Evolutionary conservation across 768 basidiomycete species (phyloP).

Genomic region (Tylopilus subfusipes): DNA sequence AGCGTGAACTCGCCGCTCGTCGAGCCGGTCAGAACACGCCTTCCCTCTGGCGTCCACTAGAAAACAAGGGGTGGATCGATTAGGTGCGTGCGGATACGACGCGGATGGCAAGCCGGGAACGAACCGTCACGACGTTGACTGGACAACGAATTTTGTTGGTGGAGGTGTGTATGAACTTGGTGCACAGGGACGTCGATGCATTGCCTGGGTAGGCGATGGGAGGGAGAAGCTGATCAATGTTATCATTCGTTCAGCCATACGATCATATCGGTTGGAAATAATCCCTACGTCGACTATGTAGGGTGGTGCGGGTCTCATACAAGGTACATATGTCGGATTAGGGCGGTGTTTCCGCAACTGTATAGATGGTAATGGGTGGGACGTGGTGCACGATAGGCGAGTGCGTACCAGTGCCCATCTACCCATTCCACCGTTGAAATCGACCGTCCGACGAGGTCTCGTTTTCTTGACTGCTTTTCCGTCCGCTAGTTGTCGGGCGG

Average conservation of each 20-base stretch:
- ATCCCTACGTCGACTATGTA: slow-evolving; percentile 82
- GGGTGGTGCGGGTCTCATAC: slow-evolving; percentile 79
- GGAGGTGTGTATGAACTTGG: slow-evolving; percentile 96
- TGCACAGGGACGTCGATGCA: slow-evolving; percentile 89
- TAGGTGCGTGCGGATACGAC: background rate
- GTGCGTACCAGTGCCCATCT: slow-evolving; percentile 76
- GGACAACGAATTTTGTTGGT: slow-evolving; percentile 99
- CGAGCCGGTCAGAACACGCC: slow-evolving; percentile 90
- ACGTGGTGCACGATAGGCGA: no score
- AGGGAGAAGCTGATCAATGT: slow-evolving; percentile 71
- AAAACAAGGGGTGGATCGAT: slow-evolving; percentile 1
- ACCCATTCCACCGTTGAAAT: slow-evolving; percentile 86
- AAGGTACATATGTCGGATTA: slow-evolving; percentile 70
- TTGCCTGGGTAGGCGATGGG: slow-evolving; percentile 91
- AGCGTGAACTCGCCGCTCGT: slow-evolving; percentile 97
- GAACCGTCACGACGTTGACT: slow-evolving; percentile 89
- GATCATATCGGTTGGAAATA: slow-evolving; percentile 11
- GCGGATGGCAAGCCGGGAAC: slow-evolving; percentile 32
- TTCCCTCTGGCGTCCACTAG: slow-evolving; percentile 97
- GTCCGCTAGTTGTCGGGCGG: slow-evolving; percentile 66
- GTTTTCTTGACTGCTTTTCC: slow-evolving; percentile 88
- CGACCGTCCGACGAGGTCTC: slow-evolving; percentile 88
- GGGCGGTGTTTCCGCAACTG: slow-evolving; percentile 78
- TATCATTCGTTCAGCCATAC: slow-evolving; percentile 27
- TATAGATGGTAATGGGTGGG: background rate